Evolutionary conservation across 345 rosid species (phyloP).

Genomic region (Sisymbrium irio): DNA sequence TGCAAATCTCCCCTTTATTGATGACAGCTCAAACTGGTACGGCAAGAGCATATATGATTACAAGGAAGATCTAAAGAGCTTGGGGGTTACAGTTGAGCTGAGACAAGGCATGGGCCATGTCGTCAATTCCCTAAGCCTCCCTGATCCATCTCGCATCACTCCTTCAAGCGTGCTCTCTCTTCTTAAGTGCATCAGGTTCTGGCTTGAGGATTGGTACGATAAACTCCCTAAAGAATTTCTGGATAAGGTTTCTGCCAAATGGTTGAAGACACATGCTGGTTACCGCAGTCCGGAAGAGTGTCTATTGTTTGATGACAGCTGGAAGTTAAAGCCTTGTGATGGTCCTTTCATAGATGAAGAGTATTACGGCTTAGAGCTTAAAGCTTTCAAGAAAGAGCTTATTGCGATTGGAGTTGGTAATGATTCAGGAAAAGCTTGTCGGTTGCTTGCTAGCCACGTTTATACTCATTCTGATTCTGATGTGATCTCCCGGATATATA

Average conservation of each 20-base stretch:
- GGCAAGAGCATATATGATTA: constrained; percentile 48
- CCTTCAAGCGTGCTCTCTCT: constrained; percentile 40
- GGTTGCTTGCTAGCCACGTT: constrained; percentile 43
- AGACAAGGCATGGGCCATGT: constrained; percentile 54
- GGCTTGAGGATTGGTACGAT: constrained; percentile 21
- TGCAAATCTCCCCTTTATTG: constrained; percentile 57
- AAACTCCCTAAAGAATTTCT: constrained; percentile 36
- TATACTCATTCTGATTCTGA: constrained; percentile 40
- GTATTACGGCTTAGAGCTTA: constrained; percentile 48
- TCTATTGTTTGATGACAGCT: constrained; percentile 42
- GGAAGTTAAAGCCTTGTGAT: constrained; percentile 48
- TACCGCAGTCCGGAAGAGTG: constrained; percentile 50
- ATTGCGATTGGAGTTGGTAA: constrained; percentile 47
- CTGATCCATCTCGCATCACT: constrained; percentile 33
- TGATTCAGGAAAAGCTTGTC: constrained; percentile 30
- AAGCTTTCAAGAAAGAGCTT: constrained; percentile 43
- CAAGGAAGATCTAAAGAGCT: constrained; percentile 43
- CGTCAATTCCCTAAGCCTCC: constrained; percentile 40
- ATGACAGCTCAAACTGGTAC: constrained; percentile 48
- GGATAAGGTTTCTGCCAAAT: constrained; percentile 38
- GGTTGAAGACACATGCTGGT: constrained; percentile 63
- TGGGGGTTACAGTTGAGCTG: constrained; percentile 47
- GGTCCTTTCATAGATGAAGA: constrained; percentile 77
- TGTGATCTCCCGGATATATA: constrained; percentile 48
- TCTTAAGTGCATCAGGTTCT: constrained; percentile 43